Evolutionary conservation across 2,329 filamentous ascomycete genomes (phyloP).

Genomic region (Myriosclerotinia curreyana): DNA sequence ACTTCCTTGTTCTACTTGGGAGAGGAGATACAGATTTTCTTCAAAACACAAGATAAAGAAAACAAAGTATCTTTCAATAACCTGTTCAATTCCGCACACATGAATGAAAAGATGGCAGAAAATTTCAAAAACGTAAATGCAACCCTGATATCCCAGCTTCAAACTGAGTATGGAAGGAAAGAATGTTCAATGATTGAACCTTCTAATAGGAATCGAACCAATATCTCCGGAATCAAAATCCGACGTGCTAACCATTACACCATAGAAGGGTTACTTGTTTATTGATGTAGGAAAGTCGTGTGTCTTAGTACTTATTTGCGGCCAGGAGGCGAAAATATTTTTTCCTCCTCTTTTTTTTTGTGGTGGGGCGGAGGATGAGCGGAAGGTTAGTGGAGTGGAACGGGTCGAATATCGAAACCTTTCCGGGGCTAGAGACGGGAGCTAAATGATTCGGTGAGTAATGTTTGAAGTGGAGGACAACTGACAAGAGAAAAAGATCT

Average conservation of each 20-base stretch:
- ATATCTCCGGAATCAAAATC: conserved; percentile 6
- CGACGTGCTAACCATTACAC: conserved; percentile 39
- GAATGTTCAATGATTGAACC: not conserved
- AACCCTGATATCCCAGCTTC: not conserved
- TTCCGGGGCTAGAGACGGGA: not conserved
- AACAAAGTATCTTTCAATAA: too few relatives aligned
- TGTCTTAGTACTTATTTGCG: not conserved
- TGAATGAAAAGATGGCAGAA: not conserved
- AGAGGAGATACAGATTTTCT: too few relatives aligned
- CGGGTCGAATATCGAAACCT: not conserved
- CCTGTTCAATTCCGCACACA: too few relatives aligned
- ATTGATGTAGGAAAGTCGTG: too few relatives aligned
- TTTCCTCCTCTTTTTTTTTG: not conserved
- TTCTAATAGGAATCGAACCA: conserved; percentile 7
- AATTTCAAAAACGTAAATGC: not conserved
- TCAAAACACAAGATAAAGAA: too few relatives aligned
- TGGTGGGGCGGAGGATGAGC: not conserved
- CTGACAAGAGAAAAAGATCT: not conserved
- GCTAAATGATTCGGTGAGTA: not conserved
- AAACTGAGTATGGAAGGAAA: conserved; percentile 1
- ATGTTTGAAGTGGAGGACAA: not conserved
- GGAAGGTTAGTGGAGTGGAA: not conserved
- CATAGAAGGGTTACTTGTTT: conserved; percentile 29
- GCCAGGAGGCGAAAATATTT: not conserved
- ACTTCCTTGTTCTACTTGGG: too few relatives aligned